A percentile compares a stretch with the other conserved stretches of the same genome.
phyloP scores from a whole-genome alignment of 169 alveolate genomes.

The Cryptosporidium andersoni region DNA sequence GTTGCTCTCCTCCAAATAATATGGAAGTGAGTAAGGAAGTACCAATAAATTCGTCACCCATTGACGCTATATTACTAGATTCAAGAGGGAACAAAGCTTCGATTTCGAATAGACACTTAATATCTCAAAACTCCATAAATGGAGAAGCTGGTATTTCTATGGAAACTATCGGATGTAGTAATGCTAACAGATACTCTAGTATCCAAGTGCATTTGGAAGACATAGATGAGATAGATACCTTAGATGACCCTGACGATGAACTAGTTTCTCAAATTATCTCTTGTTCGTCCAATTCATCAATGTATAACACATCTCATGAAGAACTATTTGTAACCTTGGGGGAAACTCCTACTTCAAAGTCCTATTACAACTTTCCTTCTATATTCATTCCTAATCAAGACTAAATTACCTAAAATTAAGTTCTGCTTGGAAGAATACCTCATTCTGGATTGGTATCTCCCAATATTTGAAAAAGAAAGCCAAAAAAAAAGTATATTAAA shows the following conservation, averaged over 20 bases:
- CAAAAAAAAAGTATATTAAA: not conserved
- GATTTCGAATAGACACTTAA: no score
- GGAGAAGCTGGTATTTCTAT: no score
- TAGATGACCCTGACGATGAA: slow-evolving; percentile 10
- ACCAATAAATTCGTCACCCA: no score
- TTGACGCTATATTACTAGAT: no score
- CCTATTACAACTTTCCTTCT: slow-evolving; percentile 29
- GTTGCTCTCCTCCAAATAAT: no score
- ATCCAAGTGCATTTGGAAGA: not conserved
- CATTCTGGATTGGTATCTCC: not conserved
- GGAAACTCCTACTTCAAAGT: slow-evolving; percentile 63
- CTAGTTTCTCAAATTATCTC: not conserved
- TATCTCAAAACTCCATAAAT: no score
- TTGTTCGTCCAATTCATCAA: not conserved
- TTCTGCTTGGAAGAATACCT: not conserved
- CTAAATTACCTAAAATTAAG: not conserved
- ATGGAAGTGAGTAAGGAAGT: no score
- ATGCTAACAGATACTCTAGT: not conserved
- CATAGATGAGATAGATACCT: not conserved
- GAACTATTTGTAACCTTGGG: slow-evolving; percentile 64
- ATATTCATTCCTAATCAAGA: slow-evolving; percentile 69
- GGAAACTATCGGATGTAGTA: no score
- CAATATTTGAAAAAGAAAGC: slow-evolving; percentile 2
- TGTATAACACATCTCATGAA: slow-evolving; percentile 37
- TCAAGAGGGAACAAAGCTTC: no score